These are phyloP conservation scores for Wickerhamiella galacta DNA, from an alignment of 805 yeast genomes.

Conservation along the genomic window DNA sequence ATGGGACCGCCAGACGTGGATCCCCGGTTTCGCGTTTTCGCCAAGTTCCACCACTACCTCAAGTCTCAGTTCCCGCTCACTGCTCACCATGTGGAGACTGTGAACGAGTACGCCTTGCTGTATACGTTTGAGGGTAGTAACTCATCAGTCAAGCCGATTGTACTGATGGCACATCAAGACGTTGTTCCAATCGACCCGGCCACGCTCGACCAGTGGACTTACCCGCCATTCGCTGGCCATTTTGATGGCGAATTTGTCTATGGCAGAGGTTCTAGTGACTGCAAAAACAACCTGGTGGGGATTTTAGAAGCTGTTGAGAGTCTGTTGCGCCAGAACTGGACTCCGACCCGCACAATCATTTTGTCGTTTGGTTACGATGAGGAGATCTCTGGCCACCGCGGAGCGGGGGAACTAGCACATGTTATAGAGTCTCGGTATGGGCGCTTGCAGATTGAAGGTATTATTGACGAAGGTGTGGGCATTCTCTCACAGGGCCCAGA, in stretches of 20 bases:
- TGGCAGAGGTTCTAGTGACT: conserved; percentile 70
- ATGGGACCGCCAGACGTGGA: conserved; percentile 23
- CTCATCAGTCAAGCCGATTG: conserved; percentile 32
- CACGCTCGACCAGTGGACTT: conserved; percentile 41
- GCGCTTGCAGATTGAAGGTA: conserved; percentile 36
- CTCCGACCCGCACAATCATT: conserved; percentile 46
- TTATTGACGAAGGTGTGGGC: conserved; percentile 60
- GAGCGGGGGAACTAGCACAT: conserved; percentile 39
- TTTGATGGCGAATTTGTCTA: conserved; percentile 50
- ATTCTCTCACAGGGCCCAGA: conserved; percentile 27
- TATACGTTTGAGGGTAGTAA: conserved; percentile 47
- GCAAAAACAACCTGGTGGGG: conserved; percentile 52
- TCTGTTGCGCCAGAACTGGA: conserved; percentile 33
- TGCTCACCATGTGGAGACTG: conserved; percentile 31
- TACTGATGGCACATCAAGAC: conserved; percentile 60
- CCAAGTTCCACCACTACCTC: conserved; percentile 37
- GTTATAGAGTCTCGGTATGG: conserved; percentile 41
- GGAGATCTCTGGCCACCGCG: conserved; percentile 47
- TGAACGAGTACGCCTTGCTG: conserved; percentile 48
- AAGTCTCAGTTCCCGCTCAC: conserved; percentile 38
- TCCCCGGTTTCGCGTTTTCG: conserved; percentile 34
- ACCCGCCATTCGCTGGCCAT: conserved; percentile 49
- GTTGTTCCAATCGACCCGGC: conserved; percentile 56
- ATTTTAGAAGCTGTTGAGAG: conserved; percentile 50
- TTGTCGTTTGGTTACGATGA: conserved; percentile 68